phyloP scores from a whole-genome alignment of 2,329 filamentous ascomycete genomes.

The Epichloe elymi region DNA sequence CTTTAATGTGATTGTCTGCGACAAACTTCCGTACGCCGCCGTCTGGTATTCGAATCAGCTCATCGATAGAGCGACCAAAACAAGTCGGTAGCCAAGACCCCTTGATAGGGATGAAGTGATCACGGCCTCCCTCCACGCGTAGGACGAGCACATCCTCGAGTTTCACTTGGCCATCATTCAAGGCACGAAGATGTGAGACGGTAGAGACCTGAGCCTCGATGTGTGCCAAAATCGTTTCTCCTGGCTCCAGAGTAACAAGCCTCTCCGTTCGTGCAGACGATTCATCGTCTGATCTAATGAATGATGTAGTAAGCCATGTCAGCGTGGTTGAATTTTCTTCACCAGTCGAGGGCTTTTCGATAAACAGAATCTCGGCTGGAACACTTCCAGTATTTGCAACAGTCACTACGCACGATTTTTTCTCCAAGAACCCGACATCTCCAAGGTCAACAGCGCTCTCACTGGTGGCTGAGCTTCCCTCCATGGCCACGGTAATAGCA shows the following conservation, averaged over 20 bases:
- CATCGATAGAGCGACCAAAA: conserved; percentile 76
- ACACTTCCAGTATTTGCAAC: conserved; percentile 88
- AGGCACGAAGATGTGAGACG: conserved; percentile 46
- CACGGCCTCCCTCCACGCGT: conserved; percentile 68
- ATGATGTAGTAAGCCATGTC: conserved; percentile 58
- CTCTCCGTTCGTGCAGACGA: conserved; percentile 20
- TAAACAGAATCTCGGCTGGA: conserved; percentile 64
- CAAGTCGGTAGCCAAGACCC: conserved; percentile 70
- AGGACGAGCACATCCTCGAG: conserved; percentile 84
- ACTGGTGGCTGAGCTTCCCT: conserved; percentile 36
- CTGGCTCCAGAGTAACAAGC: conserved; percentile 63
- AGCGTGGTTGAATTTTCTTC: conserved; percentile 30
- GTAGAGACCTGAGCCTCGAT: conserved; percentile 55
- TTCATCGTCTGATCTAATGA: conserved; percentile 33
- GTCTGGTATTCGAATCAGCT: conserved; percentile 72
- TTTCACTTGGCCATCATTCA: conserved; percentile 54
- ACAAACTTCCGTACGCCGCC: conserved; percentile 56
- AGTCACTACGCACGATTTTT: conserved; percentile 55
- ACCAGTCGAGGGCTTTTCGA: conserved; percentile 50
- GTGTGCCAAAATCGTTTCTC: conserved; percentile 62
- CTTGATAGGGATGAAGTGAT: conserved; percentile 78
- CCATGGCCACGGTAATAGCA: conserved; percentile 68
- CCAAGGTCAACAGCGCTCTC: conserved; percentile 61
- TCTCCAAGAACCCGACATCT: conserved; percentile 54
- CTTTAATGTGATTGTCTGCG: conserved; percentile 23